These are phyloP conservation scores for Xylaria sp. DNA, from an alignment of 2,329 filamentous ascomycete species.

Conservation along the genomic window DNA sequence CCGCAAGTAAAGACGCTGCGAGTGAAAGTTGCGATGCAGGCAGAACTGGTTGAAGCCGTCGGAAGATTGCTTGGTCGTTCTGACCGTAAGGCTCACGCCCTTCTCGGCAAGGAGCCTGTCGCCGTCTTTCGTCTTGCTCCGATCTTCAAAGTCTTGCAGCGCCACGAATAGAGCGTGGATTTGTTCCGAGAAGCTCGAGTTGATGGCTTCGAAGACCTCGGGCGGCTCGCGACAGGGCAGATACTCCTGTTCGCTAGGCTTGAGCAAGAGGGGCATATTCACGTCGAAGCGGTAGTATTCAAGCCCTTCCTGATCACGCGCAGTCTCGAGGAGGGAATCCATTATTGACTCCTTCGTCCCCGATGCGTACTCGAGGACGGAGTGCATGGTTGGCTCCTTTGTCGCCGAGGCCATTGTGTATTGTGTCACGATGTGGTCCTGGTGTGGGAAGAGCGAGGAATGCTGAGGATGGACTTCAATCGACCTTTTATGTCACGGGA, in stretches of 20 bases:
- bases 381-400: not conserved
- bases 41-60: not conserved
- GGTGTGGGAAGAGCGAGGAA: too few species aligned
- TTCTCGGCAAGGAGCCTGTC: not conserved
- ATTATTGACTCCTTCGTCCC: not conserved
- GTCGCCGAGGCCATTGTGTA: too few species aligned
- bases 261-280: slow-evolving; percentile 4
- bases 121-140: not conserved
- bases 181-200: slow-evolving; percentile 3
- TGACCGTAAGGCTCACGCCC: not conserved
- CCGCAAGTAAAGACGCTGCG: slow-evolving; percentile 5
- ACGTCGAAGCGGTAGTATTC: not conserved
- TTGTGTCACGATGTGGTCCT: too few species aligned
- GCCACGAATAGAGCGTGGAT: slow-evolving; percentile 2
- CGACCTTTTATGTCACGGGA: too few species aligned
- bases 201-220: slow-evolving; percentile 1
- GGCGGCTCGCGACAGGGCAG: slow-evolving; percentile 1
- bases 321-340: slow-evolving; percentile 3
- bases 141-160: slow-evolving; percentile 2
- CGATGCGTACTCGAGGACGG: not conserved
- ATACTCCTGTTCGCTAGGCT: not conserved
- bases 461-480: too few species aligned
- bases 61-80: not conserved
- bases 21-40: slow-evolving; percentile 16
- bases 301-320: not conserved